These are phyloP conservation scores for Pichia sp. DNA, from an alignment of 1,139 yeast species.

Conservation along the genomic window DNA sequence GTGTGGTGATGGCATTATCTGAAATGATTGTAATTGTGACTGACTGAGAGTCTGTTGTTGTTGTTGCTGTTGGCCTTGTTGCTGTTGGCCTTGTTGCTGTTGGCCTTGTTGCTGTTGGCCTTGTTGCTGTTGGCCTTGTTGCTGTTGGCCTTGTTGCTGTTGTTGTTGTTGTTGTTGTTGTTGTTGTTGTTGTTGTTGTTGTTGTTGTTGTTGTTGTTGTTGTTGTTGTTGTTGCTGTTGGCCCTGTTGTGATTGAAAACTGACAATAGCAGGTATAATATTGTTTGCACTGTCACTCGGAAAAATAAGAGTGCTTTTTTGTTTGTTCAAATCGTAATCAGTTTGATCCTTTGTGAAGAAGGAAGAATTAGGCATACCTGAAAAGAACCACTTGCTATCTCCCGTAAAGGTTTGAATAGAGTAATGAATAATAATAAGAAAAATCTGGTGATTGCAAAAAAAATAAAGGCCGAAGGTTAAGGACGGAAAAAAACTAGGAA, in stretches of 20 bases:
- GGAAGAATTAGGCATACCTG: not conserved
- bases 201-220: not conserved
- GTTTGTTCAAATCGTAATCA: not conserved
- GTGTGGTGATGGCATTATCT: not conserved
- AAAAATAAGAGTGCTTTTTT: too few relatives aligned
- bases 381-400: too few relatives aligned
- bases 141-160: conserved; percentile 6
- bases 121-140: not conserved
- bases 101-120: conserved; percentile 1
- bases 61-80: not conserved
- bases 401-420: too few relatives aligned
- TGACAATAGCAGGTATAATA: not conserved
- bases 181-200: not conserved
- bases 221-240: not conserved
- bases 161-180: conserved; percentile 6
- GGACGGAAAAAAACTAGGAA: too few relatives aligned
- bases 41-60: not conserved
- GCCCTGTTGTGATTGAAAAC: too few relatives aligned
- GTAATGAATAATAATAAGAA: too few relatives aligned
- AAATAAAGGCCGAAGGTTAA: too few relatives aligned
- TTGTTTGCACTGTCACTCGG: not conserved
- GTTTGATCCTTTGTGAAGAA: not conserved
- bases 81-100: not conserved
- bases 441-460: too few relatives aligned
- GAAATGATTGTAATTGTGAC: not conserved